These are phyloP conservation scores for Senna tora DNA, from an alignment of 306 rosid species.

Conservation along the genomic window DNA sequence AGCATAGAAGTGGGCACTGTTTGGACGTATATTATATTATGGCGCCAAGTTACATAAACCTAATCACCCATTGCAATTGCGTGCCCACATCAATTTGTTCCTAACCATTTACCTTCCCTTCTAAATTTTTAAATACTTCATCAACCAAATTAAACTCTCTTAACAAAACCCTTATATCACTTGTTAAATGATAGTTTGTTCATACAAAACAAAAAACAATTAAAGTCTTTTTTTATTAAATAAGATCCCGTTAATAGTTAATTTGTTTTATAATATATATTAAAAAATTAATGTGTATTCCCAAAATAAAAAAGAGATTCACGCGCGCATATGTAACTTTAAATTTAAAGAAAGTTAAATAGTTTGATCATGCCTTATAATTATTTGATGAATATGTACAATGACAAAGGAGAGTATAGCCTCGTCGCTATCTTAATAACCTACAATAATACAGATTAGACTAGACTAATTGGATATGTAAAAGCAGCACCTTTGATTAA, in stretches of 20 bases:
- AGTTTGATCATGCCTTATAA: not conserved
- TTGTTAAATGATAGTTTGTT: no score
- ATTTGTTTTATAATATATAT: no score
- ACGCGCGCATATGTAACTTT: no score
- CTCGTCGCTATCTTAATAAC: not conserved
- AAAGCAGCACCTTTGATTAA: conserved; percentile 35
- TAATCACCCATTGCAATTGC: conserved; percentile 33
- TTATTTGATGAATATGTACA: not conserved
- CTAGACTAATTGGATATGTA: not conserved
- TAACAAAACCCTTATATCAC: no score
- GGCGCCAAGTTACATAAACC: conserved; percentile 33
- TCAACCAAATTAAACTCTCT: no score
- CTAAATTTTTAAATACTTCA: no score
- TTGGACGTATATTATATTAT: conserved; percentile 33
- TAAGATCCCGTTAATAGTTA: no score
- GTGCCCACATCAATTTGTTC: conserved; percentile 35
- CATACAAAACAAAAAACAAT: no score
- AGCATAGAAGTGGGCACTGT: conserved; percentile 19
- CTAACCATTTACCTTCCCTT: no score
- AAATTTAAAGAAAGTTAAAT: not conserved
- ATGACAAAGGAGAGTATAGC: conserved; percentile 7
- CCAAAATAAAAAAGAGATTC: no score
- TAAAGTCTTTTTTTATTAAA: no score
- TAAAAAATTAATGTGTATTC: no score
- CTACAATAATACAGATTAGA: conserved; percentile 20